Percentiles rank a stretch among this genome's conserved stretches.
Evolutionary conservation across 192 early-diverging fungal genomes (phyloP).

Genomic region (Entomortierella parvispora): DNA sequence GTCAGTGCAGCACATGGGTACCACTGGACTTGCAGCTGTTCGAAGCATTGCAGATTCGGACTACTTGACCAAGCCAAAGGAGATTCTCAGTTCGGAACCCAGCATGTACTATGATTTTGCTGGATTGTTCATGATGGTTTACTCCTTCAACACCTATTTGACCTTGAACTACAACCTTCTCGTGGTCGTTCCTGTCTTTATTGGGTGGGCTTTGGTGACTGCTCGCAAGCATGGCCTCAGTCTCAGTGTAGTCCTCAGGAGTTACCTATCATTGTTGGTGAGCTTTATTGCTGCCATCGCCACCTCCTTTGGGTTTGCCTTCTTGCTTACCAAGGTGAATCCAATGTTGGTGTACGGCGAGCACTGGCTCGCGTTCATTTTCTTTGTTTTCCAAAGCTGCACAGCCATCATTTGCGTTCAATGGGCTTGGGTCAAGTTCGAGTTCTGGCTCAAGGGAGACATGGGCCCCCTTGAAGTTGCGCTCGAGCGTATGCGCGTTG

Average conservation of each 20-base stretch:
- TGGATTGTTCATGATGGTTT: conserved; percentile 53
- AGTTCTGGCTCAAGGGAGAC: conserved; percentile 36
- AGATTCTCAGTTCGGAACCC: conserved; percentile 36
- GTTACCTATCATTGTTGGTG: conserved; percentile 26
- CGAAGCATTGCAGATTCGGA: conserved; percentile 62
- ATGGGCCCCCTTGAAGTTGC: conserved; percentile 28
- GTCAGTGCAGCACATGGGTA: conserved; percentile 76
- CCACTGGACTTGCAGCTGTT: conserved; percentile 56
- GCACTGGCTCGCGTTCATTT: conserved; percentile 38
- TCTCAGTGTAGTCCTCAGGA: conserved; percentile 5
- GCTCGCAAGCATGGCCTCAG: conserved; percentile 20
- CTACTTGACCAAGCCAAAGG: conserved; percentile 33
- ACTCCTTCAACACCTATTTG: conserved; percentile 47
- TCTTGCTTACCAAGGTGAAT: conserved; percentile 41
- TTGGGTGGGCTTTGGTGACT: conserved; percentile 25
- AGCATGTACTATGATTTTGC: conserved; percentile 62
- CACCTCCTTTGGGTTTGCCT: conserved; percentile 30
- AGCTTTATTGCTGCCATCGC: conserved; percentile 33
- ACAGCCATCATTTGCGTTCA: conserved; percentile 36
- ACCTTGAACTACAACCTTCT: conserved; percentile 50
- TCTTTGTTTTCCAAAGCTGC: conserved; percentile 37
- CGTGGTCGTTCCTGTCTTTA: conserved; percentile 34
- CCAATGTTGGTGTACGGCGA: conserved; percentile 54
- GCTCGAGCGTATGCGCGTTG: conserved; percentile 40
- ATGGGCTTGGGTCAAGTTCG: conserved; percentile 35